A percentile compares a stretch with the other conserved stretches of the same genome.
Conservation (phyloP, 225 moss, liverwort and hornwort species). For the Pseudisothecium myosuroides region DNA sequence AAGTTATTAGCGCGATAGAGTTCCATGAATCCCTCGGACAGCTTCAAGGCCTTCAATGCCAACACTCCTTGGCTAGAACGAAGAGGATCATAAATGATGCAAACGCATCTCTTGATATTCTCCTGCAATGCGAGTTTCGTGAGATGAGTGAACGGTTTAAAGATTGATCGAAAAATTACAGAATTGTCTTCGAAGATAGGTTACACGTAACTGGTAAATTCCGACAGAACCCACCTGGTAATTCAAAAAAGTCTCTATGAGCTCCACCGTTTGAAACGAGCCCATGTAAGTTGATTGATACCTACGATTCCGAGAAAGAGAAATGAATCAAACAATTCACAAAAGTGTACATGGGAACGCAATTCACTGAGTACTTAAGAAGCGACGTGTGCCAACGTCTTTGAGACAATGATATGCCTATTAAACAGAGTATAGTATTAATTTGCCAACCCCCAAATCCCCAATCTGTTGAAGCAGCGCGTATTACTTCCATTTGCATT, state of each 20-base stretch:
- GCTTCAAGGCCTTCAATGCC: conserved; percentile 84
- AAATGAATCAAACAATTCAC: neutral
- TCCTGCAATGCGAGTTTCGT: conserved; percentile 39
- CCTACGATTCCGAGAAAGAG: conserved; percentile 25
- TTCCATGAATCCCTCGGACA: conserved; percentile 91
- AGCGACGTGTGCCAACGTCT: neutral
- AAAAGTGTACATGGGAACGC: neutral
- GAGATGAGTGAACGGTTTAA: neutral
- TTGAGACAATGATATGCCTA: neutral
- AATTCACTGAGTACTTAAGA: neutral
- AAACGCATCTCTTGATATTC: conserved; percentile 97
- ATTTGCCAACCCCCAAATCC: neutral
- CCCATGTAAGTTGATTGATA: conserved; percentile 99
- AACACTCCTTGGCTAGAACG: conserved; percentile 89
- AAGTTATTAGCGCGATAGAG: conserved; percentile 76
- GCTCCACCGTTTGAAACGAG: conserved; percentile 85
- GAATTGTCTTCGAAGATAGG: neutral
- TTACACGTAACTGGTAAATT: neutral
- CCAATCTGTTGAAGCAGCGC: neutral
- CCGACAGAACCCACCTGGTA: conserved; percentile 55
- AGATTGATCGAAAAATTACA: neutral
- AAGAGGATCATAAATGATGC: conserved; percentile 90
- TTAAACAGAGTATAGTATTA: neutral
- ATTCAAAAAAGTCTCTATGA: conserved; percentile 89
- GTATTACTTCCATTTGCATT: neutral